phyloP scores from a whole-genome alignment of 2,329 filamentous ascomycete genomes.

The Aphanoascus verrucosus region DNA sequence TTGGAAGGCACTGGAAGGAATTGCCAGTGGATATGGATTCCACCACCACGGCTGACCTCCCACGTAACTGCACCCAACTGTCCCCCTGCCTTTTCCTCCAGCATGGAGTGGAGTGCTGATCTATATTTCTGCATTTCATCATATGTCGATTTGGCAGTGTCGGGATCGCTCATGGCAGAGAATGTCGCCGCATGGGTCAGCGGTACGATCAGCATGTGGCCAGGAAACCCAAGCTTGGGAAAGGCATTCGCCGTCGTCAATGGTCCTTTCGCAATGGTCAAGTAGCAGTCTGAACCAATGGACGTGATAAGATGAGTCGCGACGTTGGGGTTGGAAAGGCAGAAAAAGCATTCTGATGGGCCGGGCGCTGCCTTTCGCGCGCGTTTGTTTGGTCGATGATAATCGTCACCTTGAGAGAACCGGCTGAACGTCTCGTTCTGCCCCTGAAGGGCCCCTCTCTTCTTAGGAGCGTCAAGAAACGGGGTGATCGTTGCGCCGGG shows the following conservation, averaged over 20 bases:
- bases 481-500: constrained; percentile 66
- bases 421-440: constrained; percentile 31
- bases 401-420: constrained; percentile 30
- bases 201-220: constrained; percentile 85
- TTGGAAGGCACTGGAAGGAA: constrained; percentile 65
- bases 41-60: constrained; percentile 73
- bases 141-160: constrained; percentile 50
- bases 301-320: constrained; percentile 81
- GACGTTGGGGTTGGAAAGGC: constrained; percentile 73
- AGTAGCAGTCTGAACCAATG: constrained; percentile 75
- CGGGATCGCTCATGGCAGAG: constrained; percentile 50
- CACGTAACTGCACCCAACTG: constrained; percentile 77
- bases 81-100: constrained; percentile 39
- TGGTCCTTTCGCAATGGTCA: constrained; percentile 87
- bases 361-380: constrained; percentile 44
- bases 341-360: constrained; percentile 86
- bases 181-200: constrained; percentile 71
- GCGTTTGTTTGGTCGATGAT: constrained; percentile 32
- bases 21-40: constrained; percentile 91
- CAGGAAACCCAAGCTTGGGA: constrained; percentile 61
- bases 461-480: constrained; percentile 42
- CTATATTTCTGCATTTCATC: constrained; percentile 78
- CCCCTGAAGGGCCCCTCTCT: constrained; percentile 42
- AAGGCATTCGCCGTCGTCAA: constrained; percentile 64
- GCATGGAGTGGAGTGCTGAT: constrained; percentile 65